Evolutionary conservation across 768 basidiomycete genomes (phyloP).

Genomic region (Amanita muscaria): DNA sequence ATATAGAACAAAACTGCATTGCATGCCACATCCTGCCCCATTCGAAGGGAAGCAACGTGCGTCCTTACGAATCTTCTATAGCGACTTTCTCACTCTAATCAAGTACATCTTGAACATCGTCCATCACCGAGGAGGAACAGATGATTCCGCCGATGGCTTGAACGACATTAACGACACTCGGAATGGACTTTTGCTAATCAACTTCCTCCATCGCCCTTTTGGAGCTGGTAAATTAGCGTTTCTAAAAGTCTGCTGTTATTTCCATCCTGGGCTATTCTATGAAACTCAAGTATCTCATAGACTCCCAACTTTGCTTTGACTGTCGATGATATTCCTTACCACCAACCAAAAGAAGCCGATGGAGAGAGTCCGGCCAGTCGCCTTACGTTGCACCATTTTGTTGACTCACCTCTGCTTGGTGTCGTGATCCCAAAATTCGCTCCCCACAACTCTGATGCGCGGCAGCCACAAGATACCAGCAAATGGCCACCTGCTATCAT

Average conservation of each 20-base stretch:
- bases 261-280: conserved; percentile 6
- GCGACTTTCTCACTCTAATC: conserved; percentile 5
- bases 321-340: conserved; percentile 10
- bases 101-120: conserved; percentile 9
- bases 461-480: conserved; percentile 8
- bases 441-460: conserved; percentile 6
- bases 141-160: conserved; percentile 1
- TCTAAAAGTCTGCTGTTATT: conserved; percentile 11
- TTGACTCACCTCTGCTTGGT: conserved; percentile 1
- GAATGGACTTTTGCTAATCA: conserved; percentile 10
- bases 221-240: conserved; percentile 10
- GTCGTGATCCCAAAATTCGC: neutral
- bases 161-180: conserved; percentile 10
- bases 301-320: conserved; percentile 10
- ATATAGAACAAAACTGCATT: conserved; percentile 3
- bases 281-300: conserved; percentile 4
- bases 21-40: conserved; percentile 12
- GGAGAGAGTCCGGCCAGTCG: conserved; percentile 8
- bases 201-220: conserved; percentile 8
- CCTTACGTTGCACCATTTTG: conserved; percentile 10
- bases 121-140: conserved; percentile 5
- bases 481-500: conserved; percentile 8
- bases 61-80: neutral
- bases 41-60: conserved; percentile 12
- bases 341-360: neutral